Evolutionary conservation across 495 filamentous ascomycete species (phyloP).

Genomic region (Lineolata rhizophorae): DNA sequence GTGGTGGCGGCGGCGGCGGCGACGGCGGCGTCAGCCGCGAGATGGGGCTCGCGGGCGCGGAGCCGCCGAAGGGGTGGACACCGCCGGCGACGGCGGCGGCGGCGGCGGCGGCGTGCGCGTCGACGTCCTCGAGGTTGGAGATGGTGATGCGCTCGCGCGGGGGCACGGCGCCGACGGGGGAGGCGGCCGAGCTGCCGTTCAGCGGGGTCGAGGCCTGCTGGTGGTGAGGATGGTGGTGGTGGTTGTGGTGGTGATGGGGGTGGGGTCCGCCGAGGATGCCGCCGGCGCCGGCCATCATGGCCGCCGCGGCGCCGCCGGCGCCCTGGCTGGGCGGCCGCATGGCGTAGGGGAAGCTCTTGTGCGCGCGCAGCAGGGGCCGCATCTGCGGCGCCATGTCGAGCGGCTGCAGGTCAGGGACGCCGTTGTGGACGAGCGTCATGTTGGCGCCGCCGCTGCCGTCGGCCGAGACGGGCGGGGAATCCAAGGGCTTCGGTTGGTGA

Average conservation of each 20-base stretch:
- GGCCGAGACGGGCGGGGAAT: slow-evolving; percentile 6
- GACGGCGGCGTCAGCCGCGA: slow-evolving; percentile 16
- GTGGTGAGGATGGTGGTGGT: too few relatives aligned
- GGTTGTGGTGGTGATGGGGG: too few relatives aligned
- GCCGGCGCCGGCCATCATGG: too few relatives aligned
- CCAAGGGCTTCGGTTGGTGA: slow-evolving; percentile 8
- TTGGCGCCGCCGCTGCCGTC: too few relatives aligned
- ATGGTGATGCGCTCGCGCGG: slow-evolving; percentile 13
- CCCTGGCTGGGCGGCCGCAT: slow-evolving; percentile 11
- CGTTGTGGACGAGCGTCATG: slow-evolving; percentile 12
- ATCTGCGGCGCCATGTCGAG: slow-evolving; percentile 11
- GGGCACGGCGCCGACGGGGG: slow-evolving; percentile 5
- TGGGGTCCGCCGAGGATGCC: too few relatives aligned
- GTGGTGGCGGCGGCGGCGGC: too few relatives aligned
- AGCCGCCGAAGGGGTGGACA: slow-evolving; percentile 11
- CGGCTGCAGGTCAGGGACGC: slow-evolving; percentile 7
- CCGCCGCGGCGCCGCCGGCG: too few relatives aligned
- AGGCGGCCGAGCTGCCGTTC: slow-evolving; percentile 4
- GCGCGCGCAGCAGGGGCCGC: slow-evolving; percentile 13
- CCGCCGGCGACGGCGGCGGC: slow-evolving; percentile 8
- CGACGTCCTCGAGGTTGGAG: slow-evolving; percentile 11
- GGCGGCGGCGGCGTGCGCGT: slow-evolving; percentile 11
- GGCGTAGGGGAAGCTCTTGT: slow-evolving; percentile 19
- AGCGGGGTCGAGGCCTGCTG: slow-evolving; percentile 2
- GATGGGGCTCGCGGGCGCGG: slow-evolving; percentile 18